Conservation (phyloP, 768 basidiomycete genomes). For the Austroboletus festivus region DNA sequence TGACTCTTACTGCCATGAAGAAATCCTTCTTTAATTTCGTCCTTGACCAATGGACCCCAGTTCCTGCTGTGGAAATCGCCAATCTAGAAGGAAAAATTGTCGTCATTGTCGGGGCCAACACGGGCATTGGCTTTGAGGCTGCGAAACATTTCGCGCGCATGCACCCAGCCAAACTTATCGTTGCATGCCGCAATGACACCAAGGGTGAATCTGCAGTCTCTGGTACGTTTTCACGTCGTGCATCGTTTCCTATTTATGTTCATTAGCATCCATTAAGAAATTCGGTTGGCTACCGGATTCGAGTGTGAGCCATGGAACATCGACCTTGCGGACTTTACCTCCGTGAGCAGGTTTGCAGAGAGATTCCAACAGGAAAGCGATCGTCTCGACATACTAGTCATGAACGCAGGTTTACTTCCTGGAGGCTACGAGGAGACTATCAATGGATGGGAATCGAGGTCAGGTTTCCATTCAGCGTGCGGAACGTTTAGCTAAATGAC, state of each 20-base stretch:
- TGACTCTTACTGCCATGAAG: no score
- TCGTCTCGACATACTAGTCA: constrained; percentile 34
- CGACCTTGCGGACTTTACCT: constrained; percentile 16
- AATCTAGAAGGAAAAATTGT: constrained; percentile 32
- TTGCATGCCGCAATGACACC: constrained; percentile 27
- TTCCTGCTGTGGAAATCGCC: constrained; percentile 13
- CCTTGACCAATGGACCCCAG: constrained; percentile 15
- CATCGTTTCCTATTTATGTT: background rate
- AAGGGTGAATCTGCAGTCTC: constrained; percentile 21
- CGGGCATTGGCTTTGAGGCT: constrained; percentile 33
- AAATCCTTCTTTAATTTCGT: constrained; percentile 1
- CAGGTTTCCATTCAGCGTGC: constrained; percentile 1
- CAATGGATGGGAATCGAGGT: constrained; percentile 48
- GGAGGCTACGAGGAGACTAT: constrained; percentile 23
- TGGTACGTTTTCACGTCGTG: constrained; percentile 10
- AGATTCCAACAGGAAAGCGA: constrained; percentile 5
- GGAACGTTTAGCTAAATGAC: background rate
- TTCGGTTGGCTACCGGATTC: constrained; percentile 28
- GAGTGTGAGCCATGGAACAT: constrained; percentile 29
- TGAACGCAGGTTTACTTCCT: constrained; percentile 38
- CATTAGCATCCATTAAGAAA: constrained; percentile 11
- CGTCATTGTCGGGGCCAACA: constrained; percentile 32
- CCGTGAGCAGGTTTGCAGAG: constrained; percentile 12
- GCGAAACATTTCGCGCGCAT: constrained; percentile 31
- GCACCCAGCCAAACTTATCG: constrained; percentile 27